Evolutionary conservation across 2,329 filamentous ascomycete species (phyloP).

Genomic region (Huntiella omanensis): DNA sequence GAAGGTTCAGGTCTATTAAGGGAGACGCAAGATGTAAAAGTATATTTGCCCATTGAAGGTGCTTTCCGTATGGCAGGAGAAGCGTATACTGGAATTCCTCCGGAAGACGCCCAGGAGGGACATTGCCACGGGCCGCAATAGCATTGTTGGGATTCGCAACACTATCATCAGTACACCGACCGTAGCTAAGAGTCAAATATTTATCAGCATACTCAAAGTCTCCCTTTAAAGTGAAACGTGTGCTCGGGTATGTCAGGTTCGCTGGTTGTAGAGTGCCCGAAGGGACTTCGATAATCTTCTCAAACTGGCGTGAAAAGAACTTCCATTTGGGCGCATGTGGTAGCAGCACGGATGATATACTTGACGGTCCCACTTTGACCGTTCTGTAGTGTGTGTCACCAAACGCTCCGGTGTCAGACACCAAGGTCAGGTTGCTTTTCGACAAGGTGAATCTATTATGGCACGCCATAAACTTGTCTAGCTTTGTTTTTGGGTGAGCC

Average conservation of each 20-base stretch:
- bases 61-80: constrained; percentile 26
- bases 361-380: constrained; percentile 14
- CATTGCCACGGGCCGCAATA: constrained; percentile 28
- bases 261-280: too few relatives aligned
- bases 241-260: too few relatives aligned
- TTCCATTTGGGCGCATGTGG: constrained; percentile 25
- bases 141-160: constrained; percentile 30
- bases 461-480: constrained; percentile 18
- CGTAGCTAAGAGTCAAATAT: too few relatives aligned
- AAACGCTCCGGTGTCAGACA: constrained; percentile 21
- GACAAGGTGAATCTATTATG: too few relatives aligned
- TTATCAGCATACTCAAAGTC: too few relatives aligned
- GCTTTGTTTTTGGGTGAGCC: constrained; percentile 15
- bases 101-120: constrained; percentile 28
- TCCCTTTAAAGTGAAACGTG: too few relatives aligned
- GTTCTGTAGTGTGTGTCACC: constrained; percentile 18
- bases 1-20: constrained; percentile 29
- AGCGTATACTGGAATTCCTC: constrained; percentile 37
- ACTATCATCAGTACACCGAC: accelerated
- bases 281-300: too few relatives aligned
- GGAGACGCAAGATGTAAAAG: constrained; percentile 28
- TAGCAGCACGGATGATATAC: constrained; percentile 22
- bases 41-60: constrained; percentile 38
- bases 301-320: constrained; percentile 19
- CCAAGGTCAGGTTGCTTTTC: background rate